Base-by-base conservation (phyloP, 495 filamentous ascomycete genomes). In the Mycothermus thermophilus region DNA sequence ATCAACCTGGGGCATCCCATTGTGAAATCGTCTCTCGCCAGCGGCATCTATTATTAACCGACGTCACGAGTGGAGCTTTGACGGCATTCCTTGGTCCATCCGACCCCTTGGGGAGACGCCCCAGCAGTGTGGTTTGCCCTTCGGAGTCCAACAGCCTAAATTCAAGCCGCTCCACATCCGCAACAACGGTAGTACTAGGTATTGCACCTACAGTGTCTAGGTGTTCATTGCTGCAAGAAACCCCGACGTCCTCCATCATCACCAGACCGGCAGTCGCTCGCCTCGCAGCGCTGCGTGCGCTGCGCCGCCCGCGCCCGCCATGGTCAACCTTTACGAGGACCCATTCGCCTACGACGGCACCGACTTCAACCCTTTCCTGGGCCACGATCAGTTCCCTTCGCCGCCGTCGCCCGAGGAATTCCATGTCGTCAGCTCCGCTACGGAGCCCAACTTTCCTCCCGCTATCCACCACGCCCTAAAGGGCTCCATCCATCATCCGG, bases 71-170 rank as follows among this genome's bases (percentile, higher is more conserved):
- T 40, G 37, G 37, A 44, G 37, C 36, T 30, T 20, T 23, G 20
- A n/a, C 32, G 18, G 35, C 30, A 30, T 27, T 38, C 17, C 28
- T 36, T 32, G 34, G 22, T 34, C 40, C 39, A 35, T 42, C 34
- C 3, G 14, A 24, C 34, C 30, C 37, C 22, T 32, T 24, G 7
- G 30, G 22, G 28, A 3, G 22, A 20, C 37, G 42, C 14, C 37
- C 42, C 42, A 40, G 34, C 21, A 19, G 26, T 29, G 22, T 27
- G 33, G 41, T 10, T 30, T 39, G n/a, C n/a, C n/a, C n/a, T n/a
- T n/a, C n/a, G 14, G 35, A 26, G n/a, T 32, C 32, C 40, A 42
- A 17, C 32, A 44, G 42, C 37, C 42, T 44, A 44, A 44, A 44
- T 44, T 31, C 41, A 34, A 12, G n/a, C 33, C 41, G 37, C 27